Conservation (phyloP, 139 green algal genomes). For the Chlorella sp. region DNA sequence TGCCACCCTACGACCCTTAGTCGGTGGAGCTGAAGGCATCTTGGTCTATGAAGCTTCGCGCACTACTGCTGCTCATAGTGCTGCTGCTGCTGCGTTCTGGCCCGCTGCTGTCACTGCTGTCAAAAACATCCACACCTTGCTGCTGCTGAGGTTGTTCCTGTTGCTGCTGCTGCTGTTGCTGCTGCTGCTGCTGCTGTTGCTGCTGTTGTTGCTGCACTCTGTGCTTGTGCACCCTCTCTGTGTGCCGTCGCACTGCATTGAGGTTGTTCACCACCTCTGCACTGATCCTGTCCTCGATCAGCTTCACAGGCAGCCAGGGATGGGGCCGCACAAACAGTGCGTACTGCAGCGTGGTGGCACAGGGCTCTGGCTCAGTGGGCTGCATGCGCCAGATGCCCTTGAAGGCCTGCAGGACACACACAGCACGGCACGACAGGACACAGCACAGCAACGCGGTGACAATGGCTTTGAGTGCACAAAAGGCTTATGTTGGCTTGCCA, state of each 20-base stretch:
- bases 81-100: neutral
- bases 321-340: constrained; percentile 67
- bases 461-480: no score
- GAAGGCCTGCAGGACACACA: constrained; percentile 64
- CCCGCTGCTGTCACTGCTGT: neutral
- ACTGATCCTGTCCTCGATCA: constrained; percentile 61
- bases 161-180: no score
- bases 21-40: no score
- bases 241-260: constrained; percentile 42
- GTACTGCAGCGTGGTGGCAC: constrained; percentile 54
- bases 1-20: no score
- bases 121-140: neutral
- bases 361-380: neutral
- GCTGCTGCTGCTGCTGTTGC: no score
- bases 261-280: constrained; percentile 64
- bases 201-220: no score
- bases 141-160: neutral
- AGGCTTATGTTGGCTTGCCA: no score
- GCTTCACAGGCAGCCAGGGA: constrained; percentile 63
- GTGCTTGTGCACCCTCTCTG: no score
- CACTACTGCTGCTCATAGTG: no score
- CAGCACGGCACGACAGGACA: neutral
- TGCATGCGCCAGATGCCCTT: constrained; percentile 75
- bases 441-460: no score
- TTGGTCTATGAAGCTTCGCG: no score